phyloP scores from a whole-genome alignment of 768 basidiomycete genomes.

The Podaxis rugospora region DNA sequence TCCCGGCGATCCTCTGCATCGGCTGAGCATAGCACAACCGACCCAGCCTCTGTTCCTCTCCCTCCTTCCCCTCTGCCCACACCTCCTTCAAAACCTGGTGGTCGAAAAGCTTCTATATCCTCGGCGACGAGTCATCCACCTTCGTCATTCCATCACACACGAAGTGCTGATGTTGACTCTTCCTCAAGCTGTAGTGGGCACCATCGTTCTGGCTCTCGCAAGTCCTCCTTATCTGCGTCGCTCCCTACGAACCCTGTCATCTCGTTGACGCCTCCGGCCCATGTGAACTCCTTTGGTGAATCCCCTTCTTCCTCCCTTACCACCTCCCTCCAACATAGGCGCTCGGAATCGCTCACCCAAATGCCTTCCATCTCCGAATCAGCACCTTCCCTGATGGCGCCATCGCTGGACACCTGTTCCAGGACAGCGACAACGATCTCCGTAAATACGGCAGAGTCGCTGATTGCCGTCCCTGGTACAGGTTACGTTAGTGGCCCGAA shows the following conservation, averaged over 20 bases:
- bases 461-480: background rate
- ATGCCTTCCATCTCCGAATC: slow-evolving; percentile 16
- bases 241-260: slow-evolving; percentile 12
- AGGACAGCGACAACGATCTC: slow-evolving; percentile 21
- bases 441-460: slow-evolving; percentile 17
- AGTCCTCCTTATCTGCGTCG: slow-evolving; percentile 9
- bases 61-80: slow-evolving; percentile 10
- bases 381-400: slow-evolving; percentile 21
- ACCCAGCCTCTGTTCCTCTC: slow-evolving; percentile 11
- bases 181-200: background rate
- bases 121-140: background rate
- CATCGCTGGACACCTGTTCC: slow-evolving; percentile 25
- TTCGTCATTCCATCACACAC: background rate
- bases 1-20: slow-evolving; percentile 6
- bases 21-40: background rate
- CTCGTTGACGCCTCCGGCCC: slow-evolving; percentile 14
- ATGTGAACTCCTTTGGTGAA: background rate
- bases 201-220: slow-evolving; percentile 1
- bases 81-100: background rate
- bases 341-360: slow-evolving; percentile 14
- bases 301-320: slow-evolving; percentile 8
- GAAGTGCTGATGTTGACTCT: background rate
- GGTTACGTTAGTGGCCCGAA: slow-evolving; percentile 1
- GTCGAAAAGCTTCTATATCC: background rate
- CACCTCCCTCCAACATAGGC: slow-evolving; percentile 13